Percentiles rank a stretch among this genome's conserved stretches.
Conservation (phyloP, 441 rosid genomes). For the Melastoma candidum region DNA sequence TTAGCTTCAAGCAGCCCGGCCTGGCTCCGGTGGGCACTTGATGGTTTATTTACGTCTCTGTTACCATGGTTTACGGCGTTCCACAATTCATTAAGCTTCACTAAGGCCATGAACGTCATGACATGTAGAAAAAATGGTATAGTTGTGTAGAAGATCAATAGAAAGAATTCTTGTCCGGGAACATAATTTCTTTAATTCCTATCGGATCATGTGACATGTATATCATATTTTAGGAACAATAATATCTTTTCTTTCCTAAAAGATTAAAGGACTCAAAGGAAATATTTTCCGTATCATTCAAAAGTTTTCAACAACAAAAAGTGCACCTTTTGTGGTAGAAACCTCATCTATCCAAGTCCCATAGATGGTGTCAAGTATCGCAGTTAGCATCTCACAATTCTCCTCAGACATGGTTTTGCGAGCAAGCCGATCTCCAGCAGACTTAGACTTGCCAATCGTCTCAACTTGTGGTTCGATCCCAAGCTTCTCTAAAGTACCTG, state of each 20-base stretch:
- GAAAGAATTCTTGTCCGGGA: too few relatives aligned
- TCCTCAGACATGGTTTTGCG: conserved; percentile 84
- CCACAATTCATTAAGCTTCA: not conserved
- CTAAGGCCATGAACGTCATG: too few relatives aligned
- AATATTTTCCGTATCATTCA: too few relatives aligned
- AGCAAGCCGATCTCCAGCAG: conserved; percentile 88
- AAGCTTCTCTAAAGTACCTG: conserved; percentile 83
- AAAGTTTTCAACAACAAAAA: too few relatives aligned
- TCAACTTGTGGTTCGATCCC: conserved; percentile 86
- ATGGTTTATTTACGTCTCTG: conserved; percentile 3
- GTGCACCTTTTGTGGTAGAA: conserved; percentile 64
- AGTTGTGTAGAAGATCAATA: too few relatives aligned
- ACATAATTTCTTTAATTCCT: too few relatives aligned
- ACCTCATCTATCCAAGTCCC: conserved; percentile 86
- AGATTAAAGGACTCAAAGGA: conserved; percentile 19
- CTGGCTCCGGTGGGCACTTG: not conserved
- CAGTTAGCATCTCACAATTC: conserved; percentile 88
- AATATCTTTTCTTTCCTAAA: conserved; percentile 55
- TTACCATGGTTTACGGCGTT: not conserved
- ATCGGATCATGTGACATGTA: too few relatives aligned
- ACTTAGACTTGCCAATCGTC: conserved; percentile 91
- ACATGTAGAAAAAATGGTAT: too few relatives aligned
- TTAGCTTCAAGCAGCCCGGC: not conserved
- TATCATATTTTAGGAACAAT: too few relatives aligned
- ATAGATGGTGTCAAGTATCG: conserved; percentile 78